Percentiles rank a stretch among this genome's conserved stretches.
Evolutionary conservation across 202 grass and related monocot genomes (phyloP).

Genomic region (Hordeum pubiflorum): DNA sequence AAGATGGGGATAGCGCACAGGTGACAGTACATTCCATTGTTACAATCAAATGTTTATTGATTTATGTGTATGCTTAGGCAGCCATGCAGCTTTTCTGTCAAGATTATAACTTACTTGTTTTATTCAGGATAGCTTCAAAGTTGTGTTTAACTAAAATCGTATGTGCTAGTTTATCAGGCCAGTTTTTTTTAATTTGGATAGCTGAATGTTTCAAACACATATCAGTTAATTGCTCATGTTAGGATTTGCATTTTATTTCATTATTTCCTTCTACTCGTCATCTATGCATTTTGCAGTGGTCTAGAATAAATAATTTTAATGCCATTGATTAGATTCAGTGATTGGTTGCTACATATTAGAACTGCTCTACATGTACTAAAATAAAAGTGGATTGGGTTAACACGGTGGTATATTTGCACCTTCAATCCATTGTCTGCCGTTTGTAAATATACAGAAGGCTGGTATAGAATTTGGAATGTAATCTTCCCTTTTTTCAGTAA

Average conservation of each 20-base stretch:
- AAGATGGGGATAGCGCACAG: conserved; percentile 50
- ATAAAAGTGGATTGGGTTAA: neutral
- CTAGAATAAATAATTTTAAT: neutral
- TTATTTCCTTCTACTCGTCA: neutral
- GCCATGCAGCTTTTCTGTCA: neutral
- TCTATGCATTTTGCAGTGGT: neutral
- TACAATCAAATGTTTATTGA: neutral
- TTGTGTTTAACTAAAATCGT: neutral
- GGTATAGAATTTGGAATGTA: neutral
- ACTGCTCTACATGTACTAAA: neutral
- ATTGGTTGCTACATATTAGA: neutral
- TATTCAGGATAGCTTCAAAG: neutral
- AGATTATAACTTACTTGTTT: neutral
- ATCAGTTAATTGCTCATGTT: neutral
- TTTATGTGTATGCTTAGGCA: neutral
- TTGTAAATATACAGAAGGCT: neutral
- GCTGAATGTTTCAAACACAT: neutral
- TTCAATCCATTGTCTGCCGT: neutral
- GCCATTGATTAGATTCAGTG: neutral
- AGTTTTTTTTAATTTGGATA: neutral
- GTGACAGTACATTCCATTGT: conserved; percentile 18
- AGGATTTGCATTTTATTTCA: neutral
- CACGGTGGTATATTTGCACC: neutral
- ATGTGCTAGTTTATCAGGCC: neutral
- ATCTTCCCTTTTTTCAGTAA: neutral